These are phyloP conservation scores for Fusarium sp. DNA, from an alignment of 2,329 filamentous ascomycete species.

Conservation along the genomic window DNA sequence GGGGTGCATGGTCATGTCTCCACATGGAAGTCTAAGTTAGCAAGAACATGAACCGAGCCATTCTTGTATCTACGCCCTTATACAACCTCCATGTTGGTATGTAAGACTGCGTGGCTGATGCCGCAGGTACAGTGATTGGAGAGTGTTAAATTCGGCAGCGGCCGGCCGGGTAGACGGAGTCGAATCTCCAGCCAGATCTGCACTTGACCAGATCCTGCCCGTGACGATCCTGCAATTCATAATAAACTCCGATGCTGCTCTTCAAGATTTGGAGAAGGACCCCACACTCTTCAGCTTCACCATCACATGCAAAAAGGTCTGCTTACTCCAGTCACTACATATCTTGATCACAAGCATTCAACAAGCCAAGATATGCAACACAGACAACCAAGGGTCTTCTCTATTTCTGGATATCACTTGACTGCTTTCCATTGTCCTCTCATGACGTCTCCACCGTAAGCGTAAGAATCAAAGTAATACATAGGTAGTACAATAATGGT, in stretches of 20 bases:
- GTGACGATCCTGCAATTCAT: neutral
- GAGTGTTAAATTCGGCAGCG: constrained; percentile 1
- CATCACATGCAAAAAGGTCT: constrained; percentile 41
- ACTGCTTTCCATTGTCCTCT: constrained; percentile 10
- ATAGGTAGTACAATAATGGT: constrained; percentile 30
- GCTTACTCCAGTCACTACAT: neutral
- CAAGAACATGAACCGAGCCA: constrained; percentile 6
- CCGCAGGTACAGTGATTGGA: neutral
- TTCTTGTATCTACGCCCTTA: too few species aligned
- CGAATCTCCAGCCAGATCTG: constrained; percentile 7
- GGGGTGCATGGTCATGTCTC: constrained; percentile 19
- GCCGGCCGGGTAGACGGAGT: constrained; percentile 41
- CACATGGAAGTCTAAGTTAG: constrained; percentile 11
- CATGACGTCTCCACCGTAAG: constrained; percentile 14
- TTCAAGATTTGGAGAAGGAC: constrained; percentile 18
- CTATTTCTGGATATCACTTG: constrained; percentile 36
- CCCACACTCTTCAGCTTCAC: constrained; percentile 33
- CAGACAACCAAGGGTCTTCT: constrained; percentile 22
- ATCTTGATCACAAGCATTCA: constrained; percentile 1
- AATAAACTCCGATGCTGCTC: neutral
- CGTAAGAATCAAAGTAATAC: constrained; percentile 23
- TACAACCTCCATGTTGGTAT: neutral
- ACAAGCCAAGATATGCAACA: neutral
- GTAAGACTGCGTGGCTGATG: neutral
- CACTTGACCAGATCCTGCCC: constrained; percentile 2